A percentile compares a stretch with the other conserved stretches of the same genome.
Conservation (phyloP, 2,329 filamentous ascomycete species). For the Boeremia exigua region DNA sequence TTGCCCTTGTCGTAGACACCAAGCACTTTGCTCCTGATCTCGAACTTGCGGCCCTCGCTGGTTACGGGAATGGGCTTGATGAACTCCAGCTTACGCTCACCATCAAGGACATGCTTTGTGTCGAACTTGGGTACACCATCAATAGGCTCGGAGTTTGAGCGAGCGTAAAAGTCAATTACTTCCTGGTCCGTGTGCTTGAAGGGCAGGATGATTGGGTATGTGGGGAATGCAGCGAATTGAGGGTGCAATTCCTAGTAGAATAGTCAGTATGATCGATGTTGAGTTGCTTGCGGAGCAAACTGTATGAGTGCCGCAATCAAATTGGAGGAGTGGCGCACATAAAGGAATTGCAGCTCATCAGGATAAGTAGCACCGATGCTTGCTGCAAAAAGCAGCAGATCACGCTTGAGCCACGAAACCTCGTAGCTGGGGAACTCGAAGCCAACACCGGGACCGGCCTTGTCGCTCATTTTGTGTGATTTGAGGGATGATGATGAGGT, state of each 20-base stretch:
- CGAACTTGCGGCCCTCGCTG: constrained; percentile 75
- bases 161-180: constrained; percentile 83
- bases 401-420: constrained; percentile 86
- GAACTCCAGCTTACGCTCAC: constrained; percentile 80
- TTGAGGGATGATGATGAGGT: not conserved
- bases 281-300: too few species aligned
- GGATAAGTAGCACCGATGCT: constrained; percentile 78
- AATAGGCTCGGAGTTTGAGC: constrained; percentile 70
- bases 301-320: not conserved
- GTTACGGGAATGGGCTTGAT: constrained; percentile 75
- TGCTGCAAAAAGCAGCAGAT: constrained; percentile 87
- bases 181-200: constrained; percentile 81
- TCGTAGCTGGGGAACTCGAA: constrained; percentile 79
- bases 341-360: constrained; percentile 94
- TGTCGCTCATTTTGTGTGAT: constrained; percentile 37
- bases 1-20: constrained; percentile 92
- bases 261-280: not conserved
- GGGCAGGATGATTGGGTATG: constrained; percentile 81
- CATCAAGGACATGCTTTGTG: constrained; percentile 76
- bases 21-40: constrained; percentile 77
- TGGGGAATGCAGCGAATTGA: constrained; percentile 85
- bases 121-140: constrained; percentile 80
- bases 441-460: constrained; percentile 63
- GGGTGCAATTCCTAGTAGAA: constrained; percentile 77
- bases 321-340: constrained; percentile 59